Evolutionary conservation across 352 stramenopile genomes (phyloP).

Genomic region (Phytophthora sansomeana): DNA sequence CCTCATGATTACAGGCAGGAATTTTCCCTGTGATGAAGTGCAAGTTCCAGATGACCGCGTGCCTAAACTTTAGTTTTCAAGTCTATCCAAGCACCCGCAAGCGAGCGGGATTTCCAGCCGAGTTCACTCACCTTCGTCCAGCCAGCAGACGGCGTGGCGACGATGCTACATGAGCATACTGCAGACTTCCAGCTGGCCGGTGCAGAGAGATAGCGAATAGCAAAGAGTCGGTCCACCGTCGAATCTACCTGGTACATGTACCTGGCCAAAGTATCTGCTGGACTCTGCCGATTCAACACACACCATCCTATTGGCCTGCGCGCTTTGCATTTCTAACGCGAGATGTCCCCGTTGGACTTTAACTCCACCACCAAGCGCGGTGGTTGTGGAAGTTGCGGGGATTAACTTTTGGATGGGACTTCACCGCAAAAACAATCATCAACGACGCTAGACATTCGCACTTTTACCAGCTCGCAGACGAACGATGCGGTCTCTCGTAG

Average conservation of each 20-base stretch:
- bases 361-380: neutral
- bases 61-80: neutral
- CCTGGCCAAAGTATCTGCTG: neutral
- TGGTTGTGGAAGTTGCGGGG: neutral
- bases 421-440: conserved; percentile 3
- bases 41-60: no score
- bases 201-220: neutral
- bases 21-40: neutral
- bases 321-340: conserved; percentile 26
- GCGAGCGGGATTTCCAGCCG: no score
- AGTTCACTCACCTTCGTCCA: neutral
- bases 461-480: conserved; percentile 28
- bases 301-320: conserved; percentile 19
- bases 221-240: neutral
- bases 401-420: conserved; percentile 25
- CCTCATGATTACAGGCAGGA: neutral
- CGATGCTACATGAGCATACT: no score
- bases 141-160: neutral
- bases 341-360: neutral
- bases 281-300: conserved; percentile 5
- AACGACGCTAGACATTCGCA: conserved; percentile 13
- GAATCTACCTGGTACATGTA: no score
- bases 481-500: conserved; percentile 15
- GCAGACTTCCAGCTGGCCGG: neutral
- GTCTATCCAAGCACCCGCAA: neutral